A percentile compares a stretch with the other conserved stretches of the same genome.
Conservation (phyloP, 177 flowering plant species). For the Vitis hybrid region DNA sequence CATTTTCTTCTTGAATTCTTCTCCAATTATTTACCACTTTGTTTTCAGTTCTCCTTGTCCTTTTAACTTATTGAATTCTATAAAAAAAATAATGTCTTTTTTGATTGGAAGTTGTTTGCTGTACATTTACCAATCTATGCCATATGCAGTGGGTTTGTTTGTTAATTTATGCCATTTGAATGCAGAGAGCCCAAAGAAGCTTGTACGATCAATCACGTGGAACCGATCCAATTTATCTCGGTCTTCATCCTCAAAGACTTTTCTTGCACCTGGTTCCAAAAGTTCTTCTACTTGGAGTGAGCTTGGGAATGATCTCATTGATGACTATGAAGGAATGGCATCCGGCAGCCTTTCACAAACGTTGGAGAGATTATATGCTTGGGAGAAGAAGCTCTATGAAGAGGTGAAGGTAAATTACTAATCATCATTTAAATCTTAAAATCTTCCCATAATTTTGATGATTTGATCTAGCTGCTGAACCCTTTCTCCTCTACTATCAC, state of each 20-base stretch:
- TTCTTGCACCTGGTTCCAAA: conserved; percentile 49
- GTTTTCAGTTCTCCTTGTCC: not conserved
- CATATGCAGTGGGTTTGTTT: not conserved
- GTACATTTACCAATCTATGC: not conserved
- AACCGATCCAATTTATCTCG: conserved; percentile 46
- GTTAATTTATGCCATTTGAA: not conserved
- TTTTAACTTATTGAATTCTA: not conserved
- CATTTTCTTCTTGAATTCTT: not conserved
- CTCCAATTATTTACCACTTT: not conserved
- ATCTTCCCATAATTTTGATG: not conserved
- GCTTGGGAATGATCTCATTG: conserved; percentile 45
- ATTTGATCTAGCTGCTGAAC: too few relatives aligned
- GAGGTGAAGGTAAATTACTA: conserved; percentile 56
- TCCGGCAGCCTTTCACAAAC: conserved; percentile 64
- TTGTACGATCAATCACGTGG: conserved; percentile 56
- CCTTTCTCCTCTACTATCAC: not conserved
- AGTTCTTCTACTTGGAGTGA: conserved; percentile 50
- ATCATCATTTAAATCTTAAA: not conserved
- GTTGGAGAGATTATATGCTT: conserved; percentile 56
- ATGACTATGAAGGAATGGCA: conserved; percentile 58
- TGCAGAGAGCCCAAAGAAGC: conserved; percentile 63
- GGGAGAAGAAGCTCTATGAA: conserved; percentile 73
- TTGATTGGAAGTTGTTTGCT: not conserved
- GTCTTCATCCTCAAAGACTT: conserved; percentile 55
- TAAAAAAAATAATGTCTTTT: not conserved